Evolutionary conservation across 805 yeast genomes (phyloP).

Genomic region (Wickerhamiella slavikovae): DNA sequence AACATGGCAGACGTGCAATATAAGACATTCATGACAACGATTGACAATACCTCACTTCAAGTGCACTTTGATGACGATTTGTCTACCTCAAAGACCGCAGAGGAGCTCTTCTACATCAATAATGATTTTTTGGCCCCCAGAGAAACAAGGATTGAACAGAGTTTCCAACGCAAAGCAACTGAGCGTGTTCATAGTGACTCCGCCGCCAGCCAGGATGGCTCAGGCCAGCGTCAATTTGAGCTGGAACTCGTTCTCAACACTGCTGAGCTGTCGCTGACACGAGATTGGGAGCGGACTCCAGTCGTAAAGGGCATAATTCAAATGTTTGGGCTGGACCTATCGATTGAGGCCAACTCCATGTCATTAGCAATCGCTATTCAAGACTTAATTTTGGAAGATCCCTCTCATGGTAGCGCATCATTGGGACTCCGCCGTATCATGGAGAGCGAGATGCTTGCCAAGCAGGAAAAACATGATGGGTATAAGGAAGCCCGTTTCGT

Average conservation of each 20-base stretch:
- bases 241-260: slow-evolving; percentile 46
- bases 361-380: slow-evolving; percentile 41
- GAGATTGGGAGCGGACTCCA: slow-evolving; percentile 51
- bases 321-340: slow-evolving; percentile 36
- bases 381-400: slow-evolving; percentile 56
- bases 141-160: not conserved
- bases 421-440: too few species aligned
- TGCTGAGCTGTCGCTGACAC: slow-evolving; percentile 38
- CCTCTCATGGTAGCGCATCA: slow-evolving; percentile 47
- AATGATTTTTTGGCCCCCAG: slow-evolving; percentile 2
- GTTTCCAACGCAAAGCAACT: slow-evolving; percentile 1
- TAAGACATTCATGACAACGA: slow-evolving; percentile 60
- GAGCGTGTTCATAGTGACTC: too few species aligned
- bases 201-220: too few species aligned
- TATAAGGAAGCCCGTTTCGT: too few species aligned
- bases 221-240: slow-evolving; percentile 61
- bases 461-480: too few species aligned
- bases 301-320: slow-evolving; percentile 59
- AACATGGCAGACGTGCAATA: slow-evolving; percentile 78
- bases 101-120: slow-evolving; percentile 5
- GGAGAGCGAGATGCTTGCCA: too few species aligned
- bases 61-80: slow-evolving; percentile 8
- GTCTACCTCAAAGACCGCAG: not conserved
- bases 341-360: slow-evolving; percentile 33
- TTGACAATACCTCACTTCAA: slow-evolving; percentile 53